These are phyloP conservation scores for Saccharomyces hybrid DNA, from an alignment of 1,139 yeast species.

Conservation along the genomic window DNA sequence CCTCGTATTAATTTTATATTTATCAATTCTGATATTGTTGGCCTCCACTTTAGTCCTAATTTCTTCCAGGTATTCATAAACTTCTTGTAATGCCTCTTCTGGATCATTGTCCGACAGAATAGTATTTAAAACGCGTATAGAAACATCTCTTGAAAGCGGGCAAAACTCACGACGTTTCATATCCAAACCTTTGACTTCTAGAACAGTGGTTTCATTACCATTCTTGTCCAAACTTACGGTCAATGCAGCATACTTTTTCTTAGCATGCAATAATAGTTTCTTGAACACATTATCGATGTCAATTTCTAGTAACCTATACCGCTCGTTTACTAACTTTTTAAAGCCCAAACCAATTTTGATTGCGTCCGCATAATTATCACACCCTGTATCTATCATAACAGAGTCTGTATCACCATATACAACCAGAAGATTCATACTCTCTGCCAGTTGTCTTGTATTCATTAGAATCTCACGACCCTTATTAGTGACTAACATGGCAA, in stretches of 20 bases:
- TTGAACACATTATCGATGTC: slow-evolving; percentile 93
- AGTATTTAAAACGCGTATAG: slow-evolving; percentile 65
- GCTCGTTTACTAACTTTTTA: slow-evolving; percentile 77
- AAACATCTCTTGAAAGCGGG: slow-evolving; percentile 82
- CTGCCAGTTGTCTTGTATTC: slow-evolving; percentile 92
- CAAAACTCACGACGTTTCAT: slow-evolving; percentile 96
- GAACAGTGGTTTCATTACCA: slow-evolving; percentile 43
- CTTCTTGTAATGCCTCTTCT: slow-evolving; percentile 65
- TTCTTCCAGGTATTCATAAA: slow-evolving; percentile 65
- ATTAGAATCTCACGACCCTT: slow-evolving; percentile 93
- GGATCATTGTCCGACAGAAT: slow-evolving; percentile 69
- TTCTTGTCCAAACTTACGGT: slow-evolving; percentile 45
- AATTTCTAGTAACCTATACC: slow-evolving; percentile 80
- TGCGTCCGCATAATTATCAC: slow-evolving; percentile 62
- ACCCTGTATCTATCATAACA: slow-evolving; percentile 95
- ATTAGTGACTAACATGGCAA: slow-evolving; percentile 91
- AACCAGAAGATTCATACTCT: slow-evolving; percentile 70
- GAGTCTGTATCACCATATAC: slow-evolving; percentile 99
- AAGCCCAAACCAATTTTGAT: slow-evolving; percentile 77
- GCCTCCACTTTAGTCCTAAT: slow-evolving; percentile 51
- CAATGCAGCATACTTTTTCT: slow-evolving; percentile 96
- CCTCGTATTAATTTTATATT: slow-evolving; percentile 66
- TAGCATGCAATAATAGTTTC: slow-evolving; percentile 80
- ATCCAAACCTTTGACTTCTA: slow-evolving; percentile 95
- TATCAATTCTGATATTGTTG: slow-evolving; percentile 56